Conservation (phyloP, 495 filamentous ascomycete species). For the Aspergillus cavernicola region DNA sequence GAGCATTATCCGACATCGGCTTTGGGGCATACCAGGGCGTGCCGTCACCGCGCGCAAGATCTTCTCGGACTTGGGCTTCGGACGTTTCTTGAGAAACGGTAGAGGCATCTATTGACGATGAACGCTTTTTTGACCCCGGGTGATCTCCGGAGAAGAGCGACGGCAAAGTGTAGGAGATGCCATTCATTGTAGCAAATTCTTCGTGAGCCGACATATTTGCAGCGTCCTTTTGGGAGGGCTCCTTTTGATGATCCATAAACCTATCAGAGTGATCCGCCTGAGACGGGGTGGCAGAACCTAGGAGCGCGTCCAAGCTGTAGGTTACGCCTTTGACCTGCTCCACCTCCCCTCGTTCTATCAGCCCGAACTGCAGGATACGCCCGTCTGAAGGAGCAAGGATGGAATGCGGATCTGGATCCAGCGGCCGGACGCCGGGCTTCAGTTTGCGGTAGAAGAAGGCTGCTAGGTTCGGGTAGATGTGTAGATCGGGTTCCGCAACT, state of each 20-base stretch:
- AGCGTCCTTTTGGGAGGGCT: conserved; percentile 29
- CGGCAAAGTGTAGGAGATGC: conserved; percentile 93
- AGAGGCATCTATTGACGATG: conserved; percentile 57
- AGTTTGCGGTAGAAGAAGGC: conserved; percentile 96
- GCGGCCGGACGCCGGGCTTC: conserved; percentile 83
- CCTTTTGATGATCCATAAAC: conserved; percentile 29
- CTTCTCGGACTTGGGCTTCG: conserved; percentile 77
- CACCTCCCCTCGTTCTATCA: conserved; percentile 88
- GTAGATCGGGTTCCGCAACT: conserved; percentile 80
- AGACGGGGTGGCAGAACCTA: conserved; percentile 60
- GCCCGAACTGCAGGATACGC: conserved; percentile 84
- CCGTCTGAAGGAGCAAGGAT: conserved; percentile 88
- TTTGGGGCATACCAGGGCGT: conserved; percentile 74
- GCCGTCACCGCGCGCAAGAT: conserved; percentile 68
- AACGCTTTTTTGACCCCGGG: conserved; percentile 25
- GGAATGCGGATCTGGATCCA: conserved; percentile 74
- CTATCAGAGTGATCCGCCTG: conserved; percentile 39
- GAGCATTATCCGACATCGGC: conserved; percentile 53
- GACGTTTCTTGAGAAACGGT: conserved; percentile 61
- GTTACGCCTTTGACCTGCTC: conserved; percentile 99
- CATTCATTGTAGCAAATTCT: conserved; percentile 93
- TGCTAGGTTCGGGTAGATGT: conserved; percentile 85
- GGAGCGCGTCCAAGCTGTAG: conserved; percentile 87
- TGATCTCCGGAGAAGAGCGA: conserved; percentile 75
- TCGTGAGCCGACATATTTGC: conserved; percentile 68